Conservation (phyloP, 2,329 filamentous ascomycete genomes). For the Cladosporium colombiae region DNA sequence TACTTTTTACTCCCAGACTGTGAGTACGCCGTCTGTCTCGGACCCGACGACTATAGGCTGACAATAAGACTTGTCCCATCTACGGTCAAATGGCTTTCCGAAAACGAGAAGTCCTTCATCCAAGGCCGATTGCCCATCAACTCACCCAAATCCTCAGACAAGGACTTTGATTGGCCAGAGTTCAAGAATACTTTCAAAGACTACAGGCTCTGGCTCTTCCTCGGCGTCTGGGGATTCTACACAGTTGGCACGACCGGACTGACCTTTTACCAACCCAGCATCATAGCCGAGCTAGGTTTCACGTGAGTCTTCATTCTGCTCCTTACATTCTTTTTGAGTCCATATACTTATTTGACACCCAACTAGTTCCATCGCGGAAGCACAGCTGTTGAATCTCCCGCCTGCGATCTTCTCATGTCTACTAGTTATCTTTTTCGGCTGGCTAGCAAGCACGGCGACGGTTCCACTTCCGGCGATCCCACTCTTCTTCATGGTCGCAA, state of each 20-base stretch:
- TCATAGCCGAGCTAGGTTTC: constrained; percentile 34
- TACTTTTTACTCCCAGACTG: constrained; percentile 59
- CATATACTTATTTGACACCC: background rate
- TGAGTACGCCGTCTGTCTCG: constrained; percentile 44
- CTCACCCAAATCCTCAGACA: constrained; percentile 44
- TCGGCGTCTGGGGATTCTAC: constrained; percentile 49
- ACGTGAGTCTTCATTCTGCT: constrained; percentile 9
- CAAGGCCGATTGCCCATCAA: constrained; percentile 49
- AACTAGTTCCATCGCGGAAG: constrained; percentile 22
- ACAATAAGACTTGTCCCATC: background rate
- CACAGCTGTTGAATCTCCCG: constrained; percentile 21
- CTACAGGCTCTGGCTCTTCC: constrained; percentile 48
- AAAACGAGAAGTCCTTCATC: constrained; percentile 50
- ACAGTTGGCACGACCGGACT: constrained; percentile 50
- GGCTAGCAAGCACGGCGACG: constrained; percentile 16
- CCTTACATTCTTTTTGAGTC: background rate
- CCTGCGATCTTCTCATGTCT: constrained; percentile 21
- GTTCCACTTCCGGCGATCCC: background rate
- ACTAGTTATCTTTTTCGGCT: constrained; percentile 20
- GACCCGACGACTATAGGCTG: background rate
- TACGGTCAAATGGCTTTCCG: background rate
- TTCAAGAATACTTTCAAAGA: constrained; percentile 44
- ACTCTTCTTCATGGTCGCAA: constrained; percentile 16
- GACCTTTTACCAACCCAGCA: constrained; percentile 46
- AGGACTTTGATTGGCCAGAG: constrained; percentile 44